Evolutionary conservation across 163 green algal species (phyloP).

Genomic region (Scenedesmus sp.): DNA sequence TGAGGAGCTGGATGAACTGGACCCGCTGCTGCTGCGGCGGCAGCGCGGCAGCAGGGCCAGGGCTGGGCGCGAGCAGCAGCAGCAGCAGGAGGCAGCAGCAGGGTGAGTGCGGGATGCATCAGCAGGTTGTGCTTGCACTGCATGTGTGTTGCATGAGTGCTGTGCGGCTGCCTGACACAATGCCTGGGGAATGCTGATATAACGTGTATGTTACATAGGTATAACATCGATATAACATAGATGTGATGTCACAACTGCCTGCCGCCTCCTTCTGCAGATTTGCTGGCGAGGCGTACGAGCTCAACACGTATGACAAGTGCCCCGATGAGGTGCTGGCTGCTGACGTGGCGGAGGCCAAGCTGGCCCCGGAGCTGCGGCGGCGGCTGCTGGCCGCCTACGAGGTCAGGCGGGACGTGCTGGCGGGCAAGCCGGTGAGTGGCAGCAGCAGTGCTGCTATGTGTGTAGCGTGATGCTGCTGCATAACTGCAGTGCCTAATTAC

Average conservation of each 20-base stretch:
- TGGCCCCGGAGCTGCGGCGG: neutral
- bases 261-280: neutral
- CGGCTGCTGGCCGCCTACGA: neutral
- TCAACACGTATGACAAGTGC: slow-evolving; percentile 2
- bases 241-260: neutral
- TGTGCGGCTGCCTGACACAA: no score
- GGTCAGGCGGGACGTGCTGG: neutral
- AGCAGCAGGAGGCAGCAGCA: neutral
- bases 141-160: no score
- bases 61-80: neutral
- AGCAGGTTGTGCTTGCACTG: neutral
- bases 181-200: no score
- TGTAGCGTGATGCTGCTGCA: no score
- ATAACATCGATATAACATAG: no score
- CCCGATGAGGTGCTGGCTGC: neutral
- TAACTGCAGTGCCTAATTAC: neutral
- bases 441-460: neutral
- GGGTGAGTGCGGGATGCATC: neutral
- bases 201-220: no score
- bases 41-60: neutral
- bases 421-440: neutral
- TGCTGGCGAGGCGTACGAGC: slow-evolving; percentile 15
- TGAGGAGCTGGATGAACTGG: neutral
- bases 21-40: neutral
- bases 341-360: neutral